Percentiles rank a stretch among this genome's conserved stretches.
phyloP scores from a whole-genome alignment of 805 yeast species.

The Zygosaccharomyces pseudorouxii region DNA sequence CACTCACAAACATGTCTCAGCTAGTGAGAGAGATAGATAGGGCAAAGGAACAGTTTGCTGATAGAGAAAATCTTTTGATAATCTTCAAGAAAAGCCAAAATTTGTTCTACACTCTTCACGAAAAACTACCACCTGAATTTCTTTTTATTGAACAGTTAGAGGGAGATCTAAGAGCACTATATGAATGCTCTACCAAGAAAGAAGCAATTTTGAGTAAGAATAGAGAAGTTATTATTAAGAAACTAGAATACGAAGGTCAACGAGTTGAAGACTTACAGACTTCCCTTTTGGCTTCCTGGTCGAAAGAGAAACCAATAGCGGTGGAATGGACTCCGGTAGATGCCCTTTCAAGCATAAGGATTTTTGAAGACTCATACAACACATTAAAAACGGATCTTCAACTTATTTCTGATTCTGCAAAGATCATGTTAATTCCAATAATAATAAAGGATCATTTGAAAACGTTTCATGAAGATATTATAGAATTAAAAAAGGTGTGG shows the following conservation, averaged over 20 bases:
- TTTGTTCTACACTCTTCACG: conserved; percentile 36
- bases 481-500: conserved; percentile 10
- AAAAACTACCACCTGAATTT: conserved; percentile 51
- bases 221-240: conserved; percentile 40
- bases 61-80: conserved; percentile 22
- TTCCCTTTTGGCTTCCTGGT: conserved; percentile 45
- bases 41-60: conserved; percentile 21
- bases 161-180: conserved; percentile 41
- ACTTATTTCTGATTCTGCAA: conserved; percentile 27
- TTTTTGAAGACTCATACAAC: conserved; percentile 26
- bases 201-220: conserved; percentile 39
- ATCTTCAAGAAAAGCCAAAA: conserved; percentile 31
- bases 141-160: conserved; percentile 59
- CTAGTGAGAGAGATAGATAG: conserved; percentile 40
- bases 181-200: conserved; percentile 38
- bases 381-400: conserved; percentile 23
- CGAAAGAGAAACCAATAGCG: conserved; percentile 42
- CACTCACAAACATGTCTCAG: conserved; percentile 37
- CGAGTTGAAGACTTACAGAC: conserved; percentile 35
- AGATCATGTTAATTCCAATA: conserved; percentile 36
- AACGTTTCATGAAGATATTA: conserved; percentile 8
- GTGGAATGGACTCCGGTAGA: conserved; percentile 39
- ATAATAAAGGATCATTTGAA: conserved; percentile 3
- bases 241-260: conserved; percentile 39
- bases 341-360: conserved; percentile 42